A percentile compares a stretch with the other conserved stretches of the same genome.
Conservation (phyloP, 495 filamentous ascomycete genomes). For the Sordaria brevicollis region DNA sequence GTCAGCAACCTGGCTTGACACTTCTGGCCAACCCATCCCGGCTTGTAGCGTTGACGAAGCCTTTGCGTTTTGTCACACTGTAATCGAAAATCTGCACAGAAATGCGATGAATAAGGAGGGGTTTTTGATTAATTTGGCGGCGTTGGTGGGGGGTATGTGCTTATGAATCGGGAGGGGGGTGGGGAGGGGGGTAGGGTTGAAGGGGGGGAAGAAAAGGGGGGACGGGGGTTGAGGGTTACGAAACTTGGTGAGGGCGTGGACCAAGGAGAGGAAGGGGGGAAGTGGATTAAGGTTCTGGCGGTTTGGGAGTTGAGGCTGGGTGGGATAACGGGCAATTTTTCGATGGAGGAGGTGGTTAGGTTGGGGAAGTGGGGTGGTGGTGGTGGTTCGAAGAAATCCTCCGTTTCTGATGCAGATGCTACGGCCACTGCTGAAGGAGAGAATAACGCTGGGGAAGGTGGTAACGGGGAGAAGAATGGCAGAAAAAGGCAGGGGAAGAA, state of each 20-base stretch:
- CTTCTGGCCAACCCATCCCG: constrained; percentile 20
- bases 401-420: background rate
- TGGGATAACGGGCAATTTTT: constrained; percentile 30
- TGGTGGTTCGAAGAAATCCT: constrained; percentile 9
- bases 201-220: constrained; percentile 13
- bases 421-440: background rate
- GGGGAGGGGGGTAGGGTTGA: constrained; percentile 25
- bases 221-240: constrained; percentile 29
- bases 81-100: constrained; percentile 33
- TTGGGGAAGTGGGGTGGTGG: constrained; percentile 15
- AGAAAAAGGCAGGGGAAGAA: constrained; percentile 6
- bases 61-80: constrained; percentile 30
- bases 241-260: constrained; percentile 27
- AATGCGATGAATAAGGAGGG: constrained; percentile 33
- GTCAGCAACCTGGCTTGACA: constrained; percentile 33
- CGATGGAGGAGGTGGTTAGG: constrained; percentile 38
- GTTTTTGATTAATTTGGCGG: constrained; percentile 43
- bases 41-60: constrained; percentile 37
- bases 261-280: constrained; percentile 23
- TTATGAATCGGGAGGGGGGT: constrained; percentile 28
- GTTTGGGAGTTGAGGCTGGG: constrained; percentile 39
- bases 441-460: too few relatives aligned
- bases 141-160: constrained; percentile 36
- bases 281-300: constrained; percentile 30
- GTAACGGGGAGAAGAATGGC: background rate